Evolutionary conservation across 495 filamentous ascomycete species (phyloP).

Genomic region (Penicillium macrosclerotiorum): DNA sequence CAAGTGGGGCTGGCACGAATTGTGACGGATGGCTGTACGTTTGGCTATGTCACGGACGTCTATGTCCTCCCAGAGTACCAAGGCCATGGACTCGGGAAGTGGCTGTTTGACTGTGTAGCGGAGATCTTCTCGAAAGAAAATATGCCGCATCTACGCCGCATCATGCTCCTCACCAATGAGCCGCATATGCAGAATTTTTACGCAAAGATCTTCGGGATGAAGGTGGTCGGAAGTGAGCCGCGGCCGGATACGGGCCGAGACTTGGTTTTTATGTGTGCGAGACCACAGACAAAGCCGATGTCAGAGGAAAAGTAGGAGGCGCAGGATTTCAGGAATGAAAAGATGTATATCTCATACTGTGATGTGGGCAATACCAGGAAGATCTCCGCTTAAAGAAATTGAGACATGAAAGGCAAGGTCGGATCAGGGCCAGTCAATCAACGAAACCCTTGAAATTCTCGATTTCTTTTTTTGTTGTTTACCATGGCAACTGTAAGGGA

Average conservation of each 20-base stretch:
- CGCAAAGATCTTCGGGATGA: constrained; percentile 43
- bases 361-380: too few species aligned
- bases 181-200: constrained; percentile 44
- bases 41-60: constrained; percentile 72
- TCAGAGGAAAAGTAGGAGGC: background rate
- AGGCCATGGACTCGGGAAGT: constrained; percentile 58
- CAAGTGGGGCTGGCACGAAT: constrained; percentile 63
- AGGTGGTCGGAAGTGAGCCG: constrained; percentile 30
- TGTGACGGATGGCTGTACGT: constrained; percentile 63
- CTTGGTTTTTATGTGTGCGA: constrained; percentile 25
- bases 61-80: constrained; percentile 60
- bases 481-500: constrained; percentile 71
- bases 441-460: background rate
- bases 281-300: constrained; percentile 11
- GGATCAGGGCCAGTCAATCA: too few species aligned
- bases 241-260: constrained; percentile 20
- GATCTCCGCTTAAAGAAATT: background rate
- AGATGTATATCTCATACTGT: background rate
- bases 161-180: constrained; percentile 46
- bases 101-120: constrained; percentile 58
- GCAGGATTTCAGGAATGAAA: background rate
- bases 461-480: constrained; percentile 13
- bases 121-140: constrained; percentile 44
- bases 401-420: too few species aligned
- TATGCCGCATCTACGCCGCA: constrained; percentile 56